phyloP scores from a whole-genome alignment of 257 asterid species.

The Gentiana straminea region DNA sequence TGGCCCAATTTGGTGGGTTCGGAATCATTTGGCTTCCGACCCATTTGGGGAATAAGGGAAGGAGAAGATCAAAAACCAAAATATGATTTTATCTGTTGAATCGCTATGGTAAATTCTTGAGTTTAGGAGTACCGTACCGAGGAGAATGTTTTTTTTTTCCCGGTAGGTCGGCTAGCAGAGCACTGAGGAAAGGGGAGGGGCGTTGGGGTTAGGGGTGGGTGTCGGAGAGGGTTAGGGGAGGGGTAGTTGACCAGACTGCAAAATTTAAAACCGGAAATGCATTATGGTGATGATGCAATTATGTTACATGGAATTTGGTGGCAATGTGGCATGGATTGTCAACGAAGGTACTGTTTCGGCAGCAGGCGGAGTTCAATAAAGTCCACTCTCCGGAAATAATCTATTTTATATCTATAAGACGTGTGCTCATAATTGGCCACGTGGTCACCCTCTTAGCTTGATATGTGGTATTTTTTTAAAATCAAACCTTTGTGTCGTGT shows the following conservation, averaged over 20 bases:
- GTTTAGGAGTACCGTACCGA: not conserved
- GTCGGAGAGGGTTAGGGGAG: too few species aligned
- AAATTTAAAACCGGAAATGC: conserved; percentile 11
- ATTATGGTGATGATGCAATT: conserved; percentile 2
- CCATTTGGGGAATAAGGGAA: conserved; percentile 33
- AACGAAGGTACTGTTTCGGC: too few species aligned
- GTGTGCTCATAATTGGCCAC: too few species aligned
- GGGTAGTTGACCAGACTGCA: conserved; percentile 17
- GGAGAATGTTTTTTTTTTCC: conserved; percentile 3
- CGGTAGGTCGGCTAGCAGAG: too few species aligned
- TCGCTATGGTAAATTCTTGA: not conserved
- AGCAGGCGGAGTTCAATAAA: too few species aligned
- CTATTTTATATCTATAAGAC: too few species aligned
- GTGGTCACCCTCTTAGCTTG: too few species aligned
- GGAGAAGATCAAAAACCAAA: conserved; percentile 20
- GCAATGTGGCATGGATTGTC: too few species aligned
- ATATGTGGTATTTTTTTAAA: too few species aligned
- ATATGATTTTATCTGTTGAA: conserved; percentile 6
- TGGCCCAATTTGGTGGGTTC: conserved; percentile 53
- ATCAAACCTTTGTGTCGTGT: too few species aligned
- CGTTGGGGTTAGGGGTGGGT: conserved; percentile 1
- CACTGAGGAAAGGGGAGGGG: not conserved
- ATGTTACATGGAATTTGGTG: not conserved
- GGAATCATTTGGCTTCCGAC: conserved; percentile 63
- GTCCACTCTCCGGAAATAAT: too few species aligned